These are phyloP conservation scores for Astragalus membranaceus DNA, from an alignment of 306 rosid genomes.

Conservation along the genomic window DNA sequence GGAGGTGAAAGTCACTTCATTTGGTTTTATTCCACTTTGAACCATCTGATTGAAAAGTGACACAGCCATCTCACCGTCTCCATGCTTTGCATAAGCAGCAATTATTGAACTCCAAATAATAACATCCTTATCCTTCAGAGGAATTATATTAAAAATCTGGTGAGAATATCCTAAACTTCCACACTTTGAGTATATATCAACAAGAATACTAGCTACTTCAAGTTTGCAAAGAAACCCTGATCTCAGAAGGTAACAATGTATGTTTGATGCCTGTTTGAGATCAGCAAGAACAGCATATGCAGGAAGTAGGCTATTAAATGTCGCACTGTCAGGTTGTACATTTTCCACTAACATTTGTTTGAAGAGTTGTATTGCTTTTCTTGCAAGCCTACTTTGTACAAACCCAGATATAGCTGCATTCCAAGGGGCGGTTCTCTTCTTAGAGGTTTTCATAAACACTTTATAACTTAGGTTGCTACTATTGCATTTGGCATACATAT, in stretches of 20 bases:
- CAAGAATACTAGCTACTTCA: constrained; percentile 64
- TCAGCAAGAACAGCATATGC: constrained; percentile 70
- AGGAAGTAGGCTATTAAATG: constrained; percentile 69
- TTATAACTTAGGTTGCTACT: constrained; percentile 35
- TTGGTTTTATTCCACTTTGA: constrained; percentile 64
- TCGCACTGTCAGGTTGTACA: constrained; percentile 50
- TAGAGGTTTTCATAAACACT: constrained; percentile 53
- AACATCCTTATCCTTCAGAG: constrained; percentile 47
- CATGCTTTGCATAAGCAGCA: constrained; percentile 75
- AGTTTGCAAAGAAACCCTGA: constrained; percentile 56
- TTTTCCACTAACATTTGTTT: constrained; percentile 57
- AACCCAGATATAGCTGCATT: constrained; percentile 66
- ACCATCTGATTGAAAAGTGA: constrained; percentile 75
- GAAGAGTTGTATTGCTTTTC: constrained; percentile 61
- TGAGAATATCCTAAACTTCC: constrained; percentile 63
- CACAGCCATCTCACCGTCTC: constrained; percentile 60
- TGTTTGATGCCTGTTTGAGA: constrained; percentile 58
- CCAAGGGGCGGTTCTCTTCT: constrained; percentile 67
- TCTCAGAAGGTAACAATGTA: constrained; percentile 57
- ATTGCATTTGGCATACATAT: constrained; percentile 62
- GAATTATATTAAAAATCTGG: constrained; percentile 47
- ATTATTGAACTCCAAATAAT: constrained; percentile 70
- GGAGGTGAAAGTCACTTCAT: constrained; percentile 69
- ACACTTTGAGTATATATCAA: constrained; percentile 68
- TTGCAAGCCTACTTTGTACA: constrained; percentile 51